phyloP scores from a whole-genome alignment of 1,284 basidiomycete genomes.

The Ceratobasidium sp. region DNA sequence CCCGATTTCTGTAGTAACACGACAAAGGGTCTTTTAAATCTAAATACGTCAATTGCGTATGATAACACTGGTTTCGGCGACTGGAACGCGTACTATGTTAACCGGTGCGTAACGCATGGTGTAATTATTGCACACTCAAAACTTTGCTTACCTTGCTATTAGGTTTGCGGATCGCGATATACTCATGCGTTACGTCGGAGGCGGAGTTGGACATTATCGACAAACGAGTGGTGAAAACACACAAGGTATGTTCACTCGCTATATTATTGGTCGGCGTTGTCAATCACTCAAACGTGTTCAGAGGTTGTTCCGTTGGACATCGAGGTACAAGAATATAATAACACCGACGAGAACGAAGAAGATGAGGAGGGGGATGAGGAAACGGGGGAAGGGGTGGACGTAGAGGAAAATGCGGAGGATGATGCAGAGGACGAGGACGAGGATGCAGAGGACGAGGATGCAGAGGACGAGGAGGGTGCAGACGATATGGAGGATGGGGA shows the following conservation, averaged over 20 bases:
- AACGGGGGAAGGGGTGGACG: no score
- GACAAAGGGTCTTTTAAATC: not conserved
- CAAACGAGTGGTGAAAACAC: not conserved
- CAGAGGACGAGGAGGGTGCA: not conserved
- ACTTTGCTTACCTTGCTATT: not conserved
- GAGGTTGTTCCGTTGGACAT: not conserved
- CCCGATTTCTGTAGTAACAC: constrained; percentile 8
- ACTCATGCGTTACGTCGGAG: constrained; percentile 48
- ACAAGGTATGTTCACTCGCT: not conserved
- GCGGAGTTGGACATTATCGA: constrained; percentile 47
- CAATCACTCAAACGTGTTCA: not conserved
- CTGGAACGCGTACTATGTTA: constrained; percentile 46
- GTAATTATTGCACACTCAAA: not conserved
- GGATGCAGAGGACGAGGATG: not conserved
- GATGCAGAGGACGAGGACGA: no score
- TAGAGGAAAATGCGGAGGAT: no score
- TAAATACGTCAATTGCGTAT: not conserved
- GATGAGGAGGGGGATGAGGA: not conserved
- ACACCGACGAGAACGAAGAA: not conserved
- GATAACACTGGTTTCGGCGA: constrained; percentile 40
- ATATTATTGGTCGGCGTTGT: not conserved
- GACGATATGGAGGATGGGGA: not conserved
- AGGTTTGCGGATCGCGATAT: constrained; percentile 46
- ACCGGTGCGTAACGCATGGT: constrained; percentile 44
- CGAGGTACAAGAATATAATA: not conserved